phyloP scores from a whole-genome alignment of 306 rosid genomes.

The Ammopiptanthus mongolicus region DNA sequence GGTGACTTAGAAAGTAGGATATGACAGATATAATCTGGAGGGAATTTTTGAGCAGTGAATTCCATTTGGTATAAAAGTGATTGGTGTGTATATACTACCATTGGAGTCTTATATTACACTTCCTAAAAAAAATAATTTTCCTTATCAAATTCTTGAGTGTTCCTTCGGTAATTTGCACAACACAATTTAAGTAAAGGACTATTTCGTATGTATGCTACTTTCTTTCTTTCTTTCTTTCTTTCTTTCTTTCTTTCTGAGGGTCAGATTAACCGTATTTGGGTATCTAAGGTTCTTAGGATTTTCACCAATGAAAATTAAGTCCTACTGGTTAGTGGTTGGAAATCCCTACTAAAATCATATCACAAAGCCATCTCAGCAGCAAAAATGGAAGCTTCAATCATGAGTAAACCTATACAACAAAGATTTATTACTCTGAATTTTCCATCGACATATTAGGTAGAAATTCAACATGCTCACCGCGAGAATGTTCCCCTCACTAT shows the following conservation, averaged over 20 bases:
- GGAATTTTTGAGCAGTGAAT: not conserved
- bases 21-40: not conserved
- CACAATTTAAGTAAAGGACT: not conserved
- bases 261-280: not conserved
- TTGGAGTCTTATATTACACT: too few species aligned
- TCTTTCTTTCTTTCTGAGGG: not conserved
- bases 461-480: not conserved
- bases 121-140: not conserved
- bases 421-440: not conserved
- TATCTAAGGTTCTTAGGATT: not conserved
- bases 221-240: too few species aligned
- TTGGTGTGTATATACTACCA: not conserved
- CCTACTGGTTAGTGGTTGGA: not conserved
- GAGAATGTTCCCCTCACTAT: not conserved
- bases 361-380: not conserved
- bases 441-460: not conserved
- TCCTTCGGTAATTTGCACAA: constrained; percentile 3
- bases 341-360: not conserved
- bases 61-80: not conserved
- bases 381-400: not conserved
- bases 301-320: not conserved
- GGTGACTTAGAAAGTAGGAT: not conserved
- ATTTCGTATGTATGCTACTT: not conserved
- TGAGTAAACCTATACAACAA: not conserved
- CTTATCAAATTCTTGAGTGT: not conserved